Evolutionary conservation across 257 asterid species (phyloP), one percentile per base, ranked within the genome.

Genomic region (Solanum tarijense): DNA sequence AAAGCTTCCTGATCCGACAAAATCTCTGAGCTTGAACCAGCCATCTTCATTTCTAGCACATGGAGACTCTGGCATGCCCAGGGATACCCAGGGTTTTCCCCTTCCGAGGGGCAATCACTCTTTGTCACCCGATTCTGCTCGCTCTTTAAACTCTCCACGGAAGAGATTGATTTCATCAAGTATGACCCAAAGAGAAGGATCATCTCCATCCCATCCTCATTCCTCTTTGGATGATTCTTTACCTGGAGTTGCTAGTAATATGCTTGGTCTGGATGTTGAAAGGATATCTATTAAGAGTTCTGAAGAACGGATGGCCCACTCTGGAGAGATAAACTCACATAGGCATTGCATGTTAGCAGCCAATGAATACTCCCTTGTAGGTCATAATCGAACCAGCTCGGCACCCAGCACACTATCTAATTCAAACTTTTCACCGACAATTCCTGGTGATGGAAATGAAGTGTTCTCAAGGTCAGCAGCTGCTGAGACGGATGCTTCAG

Each of bases 151-250:
- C 86, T 89, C 92, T 83, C 89, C 91, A 6, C 3, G 73, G 66
- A 85, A 35, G 69, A 48, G 68, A 32, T 79, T 66, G 48, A 71
- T 72, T 71, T 82, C 90, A 85, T 87, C 87, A 8, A 79, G 84
- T 89, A 82, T 88, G 62, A 48, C 72, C 74, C 84, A 83, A 48
- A 74, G 58, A 66, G 89, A 87, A 71, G 86, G 87, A 83, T 68
- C 89, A 29, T 76, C 88, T 75, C 74, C 46, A 23, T 86, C 90
- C 84, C 89, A 82, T 82, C 86, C 86, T 27, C 85, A 65, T 79
- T 74, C 89, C 35, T 86, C 90, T 83, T 89, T 87, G 35, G 92
- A 87, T 9, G 93, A 88, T 29, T 91, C 91, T 62, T 87, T 88
- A 60, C 87, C 91, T 39, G 89, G 83, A 68, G 78, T 79, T 66